Conservation (phyloP, 805 yeast species). For the Debaryomyces castellii region DNA sequence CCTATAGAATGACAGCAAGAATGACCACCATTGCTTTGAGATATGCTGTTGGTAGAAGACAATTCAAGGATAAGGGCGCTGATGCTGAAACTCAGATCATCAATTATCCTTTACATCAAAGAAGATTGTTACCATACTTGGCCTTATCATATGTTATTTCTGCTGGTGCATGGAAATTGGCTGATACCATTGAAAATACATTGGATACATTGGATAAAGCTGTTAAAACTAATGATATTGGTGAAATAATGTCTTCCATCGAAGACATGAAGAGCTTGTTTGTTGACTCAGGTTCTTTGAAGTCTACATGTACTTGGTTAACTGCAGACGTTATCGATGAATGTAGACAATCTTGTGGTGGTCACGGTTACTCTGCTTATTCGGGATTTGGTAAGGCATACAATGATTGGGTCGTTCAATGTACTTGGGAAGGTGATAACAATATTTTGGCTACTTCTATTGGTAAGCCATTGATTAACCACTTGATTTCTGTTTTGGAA, state of each 20-base stretch:
- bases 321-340: conserved; percentile 43
- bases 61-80: conserved; percentile 35
- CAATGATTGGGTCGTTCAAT: conserved; percentile 48
- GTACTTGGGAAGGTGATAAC: conserved; percentile 53
- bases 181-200: conserved; percentile 28
- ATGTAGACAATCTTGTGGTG: conserved; percentile 47
- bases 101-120: conserved; percentile 46
- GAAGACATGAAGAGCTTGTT: conserved; percentile 42
- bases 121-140: conserved; percentile 44
- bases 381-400: conserved; percentile 45
- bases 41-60: conserved; percentile 48
- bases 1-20: conserved; percentile 42
- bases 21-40: conserved; percentile 43
- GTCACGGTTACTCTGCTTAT: conserved; percentile 47
- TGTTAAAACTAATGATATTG: conserved; percentile 31
- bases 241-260: conserved; percentile 29
- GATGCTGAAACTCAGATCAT: conserved; percentile 40
- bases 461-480: conserved; percentile 40
- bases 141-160: conserved; percentile 40
- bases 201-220: conserved; percentile 37
- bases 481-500: conserved; percentile 25
- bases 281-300: conserved; percentile 44
- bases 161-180: conserved; percentile 39
- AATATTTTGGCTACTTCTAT: conserved; percentile 42
- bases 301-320: conserved; percentile 45